Base-by-base conservation (phyloP, 139 green algal species). In the Picochlorum sp. region DNA sequence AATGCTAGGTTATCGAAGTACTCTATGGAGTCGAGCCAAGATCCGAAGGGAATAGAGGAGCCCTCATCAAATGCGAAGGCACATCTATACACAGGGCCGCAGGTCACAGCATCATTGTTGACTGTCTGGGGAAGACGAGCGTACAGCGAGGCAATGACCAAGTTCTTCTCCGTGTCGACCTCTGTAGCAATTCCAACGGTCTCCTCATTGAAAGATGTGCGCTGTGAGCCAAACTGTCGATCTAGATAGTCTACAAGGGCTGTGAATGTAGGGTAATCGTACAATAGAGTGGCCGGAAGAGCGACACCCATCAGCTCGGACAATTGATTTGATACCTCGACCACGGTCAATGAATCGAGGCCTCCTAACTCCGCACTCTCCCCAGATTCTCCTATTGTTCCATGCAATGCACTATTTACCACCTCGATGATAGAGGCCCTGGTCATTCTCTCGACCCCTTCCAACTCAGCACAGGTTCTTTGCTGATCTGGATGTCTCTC, bases 261-360 rank as follows among this genome's bases (percentile, higher is more conserved):
- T 10, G 8, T 8, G 6, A 85, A 49, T 18, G 77, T 75, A 5
- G 80, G 77, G 50, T 85, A 81, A 61, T 85, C 80, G 65, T 86
- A 73, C 20, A 79, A 67, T 14, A 83, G 41, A 3, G 80, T 85
- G 23, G 66, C 51, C 1, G 77, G 70, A 28, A 70, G 45, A 37
- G 58, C 56, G 2, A 30, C 16, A 4, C 24, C 47, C 13, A 75
- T 30, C 6, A 68, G 63, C 6, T 47, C 30, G 20, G 59, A 44
- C 14, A 91, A 30, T 16, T 55, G 70, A 38, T 71, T 79, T 18
- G 69, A 50, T 44, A 94, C 62, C 67, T 95, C 83, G 9, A 81
- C 71, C 0, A 88, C 88, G 8, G 67, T 77, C 26, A 95, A 60
- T 30, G 73, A 86, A 68, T 95, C 87, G 16, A 95, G 73, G 2